A percentile compares a stretch with the other conserved stretches of the same genome.
phyloP scores from a whole-genome alignment of 176 grass and related monocot genomes.

The Triticum turgidum region DNA sequence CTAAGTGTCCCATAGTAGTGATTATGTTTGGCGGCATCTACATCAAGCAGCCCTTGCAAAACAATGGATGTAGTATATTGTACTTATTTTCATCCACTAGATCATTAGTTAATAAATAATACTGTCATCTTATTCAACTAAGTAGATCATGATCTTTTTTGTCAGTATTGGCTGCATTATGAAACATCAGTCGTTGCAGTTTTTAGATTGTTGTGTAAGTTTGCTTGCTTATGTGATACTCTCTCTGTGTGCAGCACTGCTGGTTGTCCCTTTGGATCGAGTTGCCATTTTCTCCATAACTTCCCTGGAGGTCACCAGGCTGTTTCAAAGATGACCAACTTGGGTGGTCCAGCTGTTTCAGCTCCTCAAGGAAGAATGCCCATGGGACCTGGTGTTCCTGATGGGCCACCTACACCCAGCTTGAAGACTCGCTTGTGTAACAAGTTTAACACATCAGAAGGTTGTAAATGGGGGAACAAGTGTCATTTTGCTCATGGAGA shows the following conservation, averaged over 20 bases:
- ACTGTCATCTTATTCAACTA: conserved; percentile 10
- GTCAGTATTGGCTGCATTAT: conserved; percentile 11
- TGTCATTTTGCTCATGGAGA: conserved; percentile 96
- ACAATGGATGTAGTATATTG: neutral
- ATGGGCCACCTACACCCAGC: conserved; percentile 41
- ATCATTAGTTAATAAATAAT: neutral
- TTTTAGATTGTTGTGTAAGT: neutral
- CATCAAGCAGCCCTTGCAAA: neutral
- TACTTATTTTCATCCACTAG: neutral
- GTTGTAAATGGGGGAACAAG: conserved; percentile 90
- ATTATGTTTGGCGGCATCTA: neutral
- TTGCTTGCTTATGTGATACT: conserved; percentile 32
- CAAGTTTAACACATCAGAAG: conserved; percentile 91
- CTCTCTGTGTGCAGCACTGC: conserved; percentile 57
- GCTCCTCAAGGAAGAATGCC: conserved; percentile 55
- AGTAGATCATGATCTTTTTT: neutral
- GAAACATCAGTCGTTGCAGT: neutral
- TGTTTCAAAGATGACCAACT: conserved; percentile 81
- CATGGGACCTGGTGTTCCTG: conserved; percentile 34
- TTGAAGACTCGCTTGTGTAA: conserved; percentile 80
- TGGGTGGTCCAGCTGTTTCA: conserved; percentile 41
- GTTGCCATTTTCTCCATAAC: conserved; percentile 89
- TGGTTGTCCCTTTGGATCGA: conserved; percentile 84
- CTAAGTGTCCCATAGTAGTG: neutral
- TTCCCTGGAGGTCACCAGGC: conserved; percentile 81